A percentile compares a stretch with the other conserved stretches of the same genome.
Evolutionary conservation across 768 basidiomycete species (phyloP).

Genomic region (Piloderma croceum): DNA sequence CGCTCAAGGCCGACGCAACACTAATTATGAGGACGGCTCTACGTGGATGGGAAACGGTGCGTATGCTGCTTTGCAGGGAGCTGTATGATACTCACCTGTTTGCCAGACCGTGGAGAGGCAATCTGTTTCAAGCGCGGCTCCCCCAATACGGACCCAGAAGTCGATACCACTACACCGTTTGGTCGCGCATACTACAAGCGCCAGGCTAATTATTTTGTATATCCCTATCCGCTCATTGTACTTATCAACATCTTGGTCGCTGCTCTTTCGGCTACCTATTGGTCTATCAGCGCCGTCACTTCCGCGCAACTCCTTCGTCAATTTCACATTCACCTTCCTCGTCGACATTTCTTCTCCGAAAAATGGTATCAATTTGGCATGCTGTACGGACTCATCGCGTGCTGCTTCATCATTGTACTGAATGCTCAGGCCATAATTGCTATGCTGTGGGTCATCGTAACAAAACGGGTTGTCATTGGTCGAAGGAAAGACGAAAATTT

Average conservation of each 20-base stretch:
- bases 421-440: constrained; percentile 33
- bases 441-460: constrained; percentile 35
- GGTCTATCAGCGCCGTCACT: constrained; percentile 24
- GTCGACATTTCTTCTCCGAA: constrained; percentile 29
- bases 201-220: constrained; percentile 23
- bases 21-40: constrained; percentile 37
- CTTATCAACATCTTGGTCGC: constrained; percentile 29
- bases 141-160: constrained; percentile 20
- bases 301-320: constrained; percentile 25
- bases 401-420: constrained; percentile 33
- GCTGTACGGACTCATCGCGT: constrained; percentile 35
- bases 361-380: constrained; percentile 35
- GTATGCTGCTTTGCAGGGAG: constrained; percentile 3
- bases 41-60: constrained; percentile 44
- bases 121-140: constrained; percentile 29
- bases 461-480: constrained; percentile 41
- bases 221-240: constrained; percentile 22
- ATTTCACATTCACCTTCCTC: constrained; percentile 25
- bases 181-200: constrained; percentile 26
- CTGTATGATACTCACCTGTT: background rate
- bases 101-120: constrained; percentile 34
- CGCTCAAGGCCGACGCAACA: constrained; percentile 37
- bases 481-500: constrained; percentile 34
- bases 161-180: constrained; percentile 25
- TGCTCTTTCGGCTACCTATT: constrained; percentile 20